Evolutionary conservation across 331 rosid genomes (phyloP).

Genomic region (Rosa hybrid): DNA sequence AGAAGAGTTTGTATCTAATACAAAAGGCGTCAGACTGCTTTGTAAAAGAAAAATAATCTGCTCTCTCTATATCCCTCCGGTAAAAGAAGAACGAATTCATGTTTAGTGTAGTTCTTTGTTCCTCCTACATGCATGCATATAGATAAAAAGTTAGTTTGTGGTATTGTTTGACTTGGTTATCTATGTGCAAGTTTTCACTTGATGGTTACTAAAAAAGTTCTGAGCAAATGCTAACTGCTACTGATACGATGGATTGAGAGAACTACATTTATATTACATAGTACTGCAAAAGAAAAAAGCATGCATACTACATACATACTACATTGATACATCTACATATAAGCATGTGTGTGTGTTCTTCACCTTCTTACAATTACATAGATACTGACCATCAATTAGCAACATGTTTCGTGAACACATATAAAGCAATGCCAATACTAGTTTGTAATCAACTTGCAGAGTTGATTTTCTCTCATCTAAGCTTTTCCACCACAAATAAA

Average conservation of each 20-base stretch:
- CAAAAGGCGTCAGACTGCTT: not conserved
- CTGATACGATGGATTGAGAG: not conserved
- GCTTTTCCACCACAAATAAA: not conserved
- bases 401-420: not conserved
- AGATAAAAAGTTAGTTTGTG: not conserved
- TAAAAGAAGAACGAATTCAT: not conserved
- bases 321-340: not conserved
- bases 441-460: not conserved
- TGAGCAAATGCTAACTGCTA: not conserved
- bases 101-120: conserved; percentile 1
- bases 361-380: not conserved
- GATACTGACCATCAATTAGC: not conserved
- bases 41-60: not conserved
- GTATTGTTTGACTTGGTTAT: not conserved
- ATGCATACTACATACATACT: not conserved
- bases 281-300: conserved; percentile 1
- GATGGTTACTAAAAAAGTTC: not conserved
- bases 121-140: not conserved
- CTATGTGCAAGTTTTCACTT: not conserved
- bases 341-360: not conserved
- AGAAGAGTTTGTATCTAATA: not conserved
- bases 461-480: not conserved
- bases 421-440: not conserved
- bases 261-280: not conserved
- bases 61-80: not conserved